Evolutionary conservation across 2,329 filamentous ascomycete genomes (phyloP).

Genomic region (Mariannaea sp.): DNA sequence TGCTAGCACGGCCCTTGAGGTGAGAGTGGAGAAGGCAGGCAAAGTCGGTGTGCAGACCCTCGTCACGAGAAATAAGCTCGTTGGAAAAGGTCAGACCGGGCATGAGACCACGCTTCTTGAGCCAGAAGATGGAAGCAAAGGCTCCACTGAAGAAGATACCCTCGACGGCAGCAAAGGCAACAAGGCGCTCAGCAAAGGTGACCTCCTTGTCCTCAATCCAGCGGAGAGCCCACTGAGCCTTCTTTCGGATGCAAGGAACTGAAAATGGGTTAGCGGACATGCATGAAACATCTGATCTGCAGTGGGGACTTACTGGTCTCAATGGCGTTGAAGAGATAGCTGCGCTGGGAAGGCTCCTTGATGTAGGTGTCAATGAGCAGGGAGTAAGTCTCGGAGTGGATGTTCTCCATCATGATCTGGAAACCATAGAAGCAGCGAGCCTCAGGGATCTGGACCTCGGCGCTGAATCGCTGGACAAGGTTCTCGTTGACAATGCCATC

Average conservation of each 20-base stretch:
- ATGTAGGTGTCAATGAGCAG: slow-evolving; percentile 99
- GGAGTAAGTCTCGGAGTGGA: slow-evolving; percentile 99
- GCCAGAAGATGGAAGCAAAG: slow-evolving; percentile 99
- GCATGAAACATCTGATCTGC: not conserved
- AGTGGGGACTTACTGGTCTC: slow-evolving; percentile 78
- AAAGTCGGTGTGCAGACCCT: slow-evolving; percentile 99
- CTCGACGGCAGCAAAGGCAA: slow-evolving; percentile 97
- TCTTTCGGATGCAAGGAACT: slow-evolving; percentile 97
- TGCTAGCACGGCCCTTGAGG: slow-evolving; percentile 86
- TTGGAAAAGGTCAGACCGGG: slow-evolving; percentile 98
- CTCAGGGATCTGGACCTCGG: slow-evolving; percentile 95
- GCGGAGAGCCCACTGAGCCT: slow-evolving; percentile 94
- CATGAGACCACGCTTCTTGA: slow-evolving; percentile 99
- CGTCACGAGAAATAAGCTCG: slow-evolving; percentile 98
- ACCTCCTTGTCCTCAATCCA: slow-evolving; percentile 96
- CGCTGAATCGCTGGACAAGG: slow-evolving; percentile 95
- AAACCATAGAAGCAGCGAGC: slow-evolving; percentile 99
- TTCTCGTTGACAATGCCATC: slow-evolving; percentile 99
- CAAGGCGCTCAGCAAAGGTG: slow-evolving; percentile 91
- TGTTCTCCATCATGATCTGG: slow-evolving; percentile 99
- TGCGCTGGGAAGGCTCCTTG: slow-evolving; percentile 93
- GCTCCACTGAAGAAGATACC: slow-evolving; percentile 99
- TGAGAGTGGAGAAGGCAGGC: slow-evolving; percentile 98
- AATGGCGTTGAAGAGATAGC: slow-evolving; percentile 96
- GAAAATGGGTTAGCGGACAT: slow-evolving; percentile 27